Percentiles rank a stretch among this genome's conserved stretches.
Conservation (phyloP, 305 asterid genomes). For the Plantago coronopus region DNA sequence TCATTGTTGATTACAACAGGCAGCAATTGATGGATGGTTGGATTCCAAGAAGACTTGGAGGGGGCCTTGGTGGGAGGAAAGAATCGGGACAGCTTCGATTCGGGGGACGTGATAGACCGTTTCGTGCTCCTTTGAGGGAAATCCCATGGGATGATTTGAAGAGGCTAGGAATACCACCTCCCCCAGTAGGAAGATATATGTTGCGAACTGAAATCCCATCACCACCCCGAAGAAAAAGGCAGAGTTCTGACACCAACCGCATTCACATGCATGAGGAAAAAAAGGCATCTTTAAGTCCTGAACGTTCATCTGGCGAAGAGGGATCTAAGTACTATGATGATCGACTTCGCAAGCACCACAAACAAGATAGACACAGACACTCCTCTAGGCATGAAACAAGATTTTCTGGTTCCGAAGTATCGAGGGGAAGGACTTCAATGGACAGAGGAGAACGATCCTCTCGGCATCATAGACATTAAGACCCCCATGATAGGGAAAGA, state of each 20-base stretch:
- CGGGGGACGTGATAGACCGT: slow-evolving; percentile 97
- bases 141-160: slow-evolving; percentile 78
- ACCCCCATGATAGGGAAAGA: slow-evolving; percentile 29
- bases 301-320: slow-evolving; percentile 25
- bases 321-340: slow-evolving; percentile 37
- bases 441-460: slow-evolving; percentile 34
- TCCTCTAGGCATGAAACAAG: slow-evolving; percentile 34
- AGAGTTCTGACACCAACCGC: slow-evolving; percentile 33
- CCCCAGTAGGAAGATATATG: slow-evolving; percentile 87
- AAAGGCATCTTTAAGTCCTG: slow-evolving; percentile 35
- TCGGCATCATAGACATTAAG: slow-evolving; percentile 19
- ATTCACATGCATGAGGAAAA: slow-evolving; percentile 35
- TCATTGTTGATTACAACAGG: slow-evolving; percentile 83
- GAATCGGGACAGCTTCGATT: slow-evolving; percentile 97
- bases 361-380: slow-evolving; percentile 33
- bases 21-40: slow-evolving; percentile 97
- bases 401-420: slow-evolving; percentile 26
- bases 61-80: slow-evolving; percentile 95
- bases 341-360: slow-evolving; percentile 26
- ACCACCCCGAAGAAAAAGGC: slow-evolving; percentile 68
- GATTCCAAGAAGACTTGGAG: slow-evolving; percentile 98
- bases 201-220: slow-evolving; percentile 80
- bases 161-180: slow-evolving; percentile 83
- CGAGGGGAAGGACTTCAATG: slow-evolving; percentile 28
- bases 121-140: slow-evolving; percentile 83